Base-by-base conservation (phyloP, 2,329 filamentous ascomycete species). In the Dactylella cylindrospora region DNA sequence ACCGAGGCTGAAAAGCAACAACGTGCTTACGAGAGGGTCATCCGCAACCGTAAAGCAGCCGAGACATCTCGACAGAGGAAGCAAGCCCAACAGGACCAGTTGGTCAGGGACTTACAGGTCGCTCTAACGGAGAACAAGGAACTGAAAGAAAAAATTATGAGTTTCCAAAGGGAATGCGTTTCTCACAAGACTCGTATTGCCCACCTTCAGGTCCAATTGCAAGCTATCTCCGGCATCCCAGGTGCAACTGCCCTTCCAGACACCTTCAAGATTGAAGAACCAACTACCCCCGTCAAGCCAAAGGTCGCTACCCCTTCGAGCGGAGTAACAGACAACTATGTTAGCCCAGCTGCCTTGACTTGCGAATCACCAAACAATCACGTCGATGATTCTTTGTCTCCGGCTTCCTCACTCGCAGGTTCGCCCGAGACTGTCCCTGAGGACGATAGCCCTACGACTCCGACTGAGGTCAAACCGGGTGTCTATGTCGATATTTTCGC, bases 1-100 rank as follows among this genome's bases (percentile, higher is more conserved):
- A 97, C 91, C 2, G 91, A 95, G 70, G 91, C 95, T 71, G 91
- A 97, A 75, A 97, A 97, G 76, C 91, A 97, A 76, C 91, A 97
- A 74, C 86, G 91, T 36, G 87, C 91, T 64, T 94, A 96, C 46
- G 91, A 97, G 77, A 88, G 91, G 62, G 93, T 97, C 67, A 88
- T 97, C 68, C 86, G 91, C 33, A 97, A 97, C 72, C 88, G 91
- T 66, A 87, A 90, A 53, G 93, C 91, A 35, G 91, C 91, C 32
- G 91, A 97, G 78, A 96, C 93, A 59, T 97, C 91, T 3, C 81
- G 91, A 41, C 91, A 97, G 74, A 86, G 90, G 60, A 95, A 95
- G 79, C 82, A 61, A 19, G 55, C 55, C 29, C 55, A 61, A 39
- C 55, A 61, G 22, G 55, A 61, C 35, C 55, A 61, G 35, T 25